Conservation (phyloP, 1,139 yeast genomes). For the Geotrichum histeridarum region DNA sequence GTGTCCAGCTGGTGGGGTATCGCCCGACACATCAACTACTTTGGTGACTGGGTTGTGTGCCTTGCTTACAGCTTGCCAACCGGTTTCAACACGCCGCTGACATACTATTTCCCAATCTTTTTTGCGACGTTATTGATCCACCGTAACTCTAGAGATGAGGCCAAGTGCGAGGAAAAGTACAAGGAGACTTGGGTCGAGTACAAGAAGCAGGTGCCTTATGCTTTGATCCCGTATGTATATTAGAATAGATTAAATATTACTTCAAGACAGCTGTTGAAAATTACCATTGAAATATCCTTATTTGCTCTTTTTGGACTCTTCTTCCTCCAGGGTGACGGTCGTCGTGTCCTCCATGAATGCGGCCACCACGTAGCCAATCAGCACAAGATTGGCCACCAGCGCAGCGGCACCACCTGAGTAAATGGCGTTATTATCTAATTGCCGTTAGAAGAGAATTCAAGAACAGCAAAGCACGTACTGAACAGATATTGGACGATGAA, state of each 20-base stretch:
- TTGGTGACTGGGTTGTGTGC: conserved; percentile 93
- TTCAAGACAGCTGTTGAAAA: neutral
- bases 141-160: conserved; percentile 87
- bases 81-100: conserved; percentile 72
- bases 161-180: conserved; percentile 80
- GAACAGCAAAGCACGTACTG: conserved; percentile 25
- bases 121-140: conserved; percentile 79
- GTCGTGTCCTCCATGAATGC: conserved; percentile 80
- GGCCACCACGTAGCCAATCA: conserved; percentile 76
- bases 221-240: conserved; percentile 83
- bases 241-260: conserved; percentile 32
- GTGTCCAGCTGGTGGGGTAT: conserved; percentile 95
- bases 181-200: conserved; percentile 83
- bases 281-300: neutral
- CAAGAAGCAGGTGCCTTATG: conserved; percentile 73
- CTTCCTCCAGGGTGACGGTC: conserved; percentile 35
- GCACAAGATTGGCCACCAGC: conserved; percentile 74
- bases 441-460: neutral
- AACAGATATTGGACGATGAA: conserved; percentile 55
- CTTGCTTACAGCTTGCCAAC: conserved; percentile 92
- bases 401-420: conserved; percentile 91
- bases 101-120: conserved; percentile 81
- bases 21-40: conserved; percentile 88
- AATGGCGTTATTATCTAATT: conserved; percentile 51
- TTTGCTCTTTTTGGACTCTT: conserved; percentile 37